Conservation (phyloP, 768 basidiomycete species). For the Xerocomellus intermedius region DNA sequence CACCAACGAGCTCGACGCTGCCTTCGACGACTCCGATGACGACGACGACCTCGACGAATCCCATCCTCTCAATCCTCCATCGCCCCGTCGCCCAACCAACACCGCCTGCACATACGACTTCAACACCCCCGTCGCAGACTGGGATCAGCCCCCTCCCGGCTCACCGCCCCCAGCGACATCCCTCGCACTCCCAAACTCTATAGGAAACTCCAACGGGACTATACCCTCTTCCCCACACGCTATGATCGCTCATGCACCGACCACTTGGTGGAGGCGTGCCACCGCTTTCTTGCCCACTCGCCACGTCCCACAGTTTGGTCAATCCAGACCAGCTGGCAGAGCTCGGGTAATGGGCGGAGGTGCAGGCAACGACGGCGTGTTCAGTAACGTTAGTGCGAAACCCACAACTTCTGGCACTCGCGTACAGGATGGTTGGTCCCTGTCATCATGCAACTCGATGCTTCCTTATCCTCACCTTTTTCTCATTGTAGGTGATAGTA, state of each 20-base stretch:
- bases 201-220: slow-evolving; percentile 74
- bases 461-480: neutral
- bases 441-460: neutral
- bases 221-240: slow-evolving; percentile 49
- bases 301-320: slow-evolving; percentile 45
- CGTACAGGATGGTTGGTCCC: slow-evolving; percentile 51
- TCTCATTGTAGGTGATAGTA: slow-evolving; percentile 56
- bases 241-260: slow-evolving; percentile 23
- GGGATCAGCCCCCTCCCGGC: slow-evolving; percentile 80
- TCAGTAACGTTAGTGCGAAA: slow-evolving; percentile 93
- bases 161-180: slow-evolving; percentile 70
- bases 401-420: slow-evolving; percentile 54
- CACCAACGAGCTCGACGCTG: slow-evolving; percentile 76
- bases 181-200: slow-evolving; percentile 63
- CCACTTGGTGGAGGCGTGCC: slow-evolving; percentile 56
- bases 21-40: slow-evolving; percentile 79
- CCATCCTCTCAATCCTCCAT: slow-evolving; percentile 50
- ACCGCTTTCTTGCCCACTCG: slow-evolving; percentile 55
- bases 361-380: slow-evolving; percentile 84
- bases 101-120: slow-evolving; percentile 66
- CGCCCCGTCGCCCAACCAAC: slow-evolving; percentile 20
- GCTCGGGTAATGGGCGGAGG: slow-evolving; percentile 56
- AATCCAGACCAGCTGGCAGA: slow-evolving; percentile 36
- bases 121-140: slow-evolving; percentile 63
- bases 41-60: slow-evolving; percentile 49